Percentiles rank a stretch among this genome's conserved stretches.
Evolutionary conservation across 768 basidiomycete genomes (phyloP).

Genomic region (Tricholomella constricta): DNA sequence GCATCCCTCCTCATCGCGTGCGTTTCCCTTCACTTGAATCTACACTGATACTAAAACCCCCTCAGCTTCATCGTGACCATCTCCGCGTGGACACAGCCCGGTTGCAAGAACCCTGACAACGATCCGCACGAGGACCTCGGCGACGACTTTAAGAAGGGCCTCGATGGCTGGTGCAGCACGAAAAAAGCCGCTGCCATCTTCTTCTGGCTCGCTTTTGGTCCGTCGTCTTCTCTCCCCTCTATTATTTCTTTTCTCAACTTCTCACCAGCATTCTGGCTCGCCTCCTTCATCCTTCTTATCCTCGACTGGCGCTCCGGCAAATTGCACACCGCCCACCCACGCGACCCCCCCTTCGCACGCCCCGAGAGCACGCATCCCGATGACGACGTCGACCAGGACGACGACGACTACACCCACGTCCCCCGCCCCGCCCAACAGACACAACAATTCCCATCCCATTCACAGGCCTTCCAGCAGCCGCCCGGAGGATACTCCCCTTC

Average conservation of each 20-base stretch:
- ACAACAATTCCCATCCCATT: not conserved
- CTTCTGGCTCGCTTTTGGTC: slow-evolving; percentile 84
- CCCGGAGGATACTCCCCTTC: no score
- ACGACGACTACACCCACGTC: slow-evolving; percentile 52
- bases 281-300: slow-evolving; percentile 64
- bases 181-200: slow-evolving; percentile 92
- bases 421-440: slow-evolving; percentile 33
- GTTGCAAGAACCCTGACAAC: slow-evolving; percentile 82
- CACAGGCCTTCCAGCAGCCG: no score
- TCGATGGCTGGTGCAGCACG: slow-evolving; percentile 86
- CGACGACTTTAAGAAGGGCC: slow-evolving; percentile 62
- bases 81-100: slow-evolving; percentile 85
- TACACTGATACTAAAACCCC: slow-evolving; percentile 1
- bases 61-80: slow-evolving; percentile 73
- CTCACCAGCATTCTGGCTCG: slow-evolving; percentile 59
- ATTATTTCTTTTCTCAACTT: not conserved
- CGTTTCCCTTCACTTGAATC: slow-evolving; percentile 31
- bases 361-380: slow-evolving; percentile 41
- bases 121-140: slow-evolving; percentile 77
- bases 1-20: slow-evolving; percentile 78
- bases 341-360: slow-evolving; percentile 81
- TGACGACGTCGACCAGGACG: slow-evolving; percentile 55
- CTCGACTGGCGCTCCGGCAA: slow-evolving; percentile 78
- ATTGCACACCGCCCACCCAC: slow-evolving; percentile 47
- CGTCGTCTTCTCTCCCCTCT: slow-evolving; percentile 23